These are phyloP conservation scores for Wickerhamiella lipophila DNA, from an alignment of 805 yeast species.

Conservation along the genomic window DNA sequence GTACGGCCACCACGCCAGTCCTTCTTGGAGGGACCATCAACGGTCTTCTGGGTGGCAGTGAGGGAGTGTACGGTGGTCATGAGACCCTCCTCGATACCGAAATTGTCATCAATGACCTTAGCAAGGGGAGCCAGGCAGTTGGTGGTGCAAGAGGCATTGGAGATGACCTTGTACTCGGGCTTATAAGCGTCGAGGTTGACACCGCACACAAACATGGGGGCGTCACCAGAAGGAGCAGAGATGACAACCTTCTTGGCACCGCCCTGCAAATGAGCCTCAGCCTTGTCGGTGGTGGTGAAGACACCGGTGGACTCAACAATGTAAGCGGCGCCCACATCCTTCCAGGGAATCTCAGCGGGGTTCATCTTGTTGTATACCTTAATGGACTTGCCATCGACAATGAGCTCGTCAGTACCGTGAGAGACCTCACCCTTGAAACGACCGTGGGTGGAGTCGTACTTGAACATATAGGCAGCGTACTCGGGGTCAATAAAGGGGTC, in stretches of 20 bases:
- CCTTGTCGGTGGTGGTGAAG: conserved; percentile 71
- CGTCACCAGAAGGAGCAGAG: conserved; percentile 88
- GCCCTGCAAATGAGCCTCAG: conserved; percentile 70
- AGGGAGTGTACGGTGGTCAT: conserved; percentile 95
- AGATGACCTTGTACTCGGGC: conserved; percentile 60
- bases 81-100: conserved; percentile 81
- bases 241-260: conserved; percentile 93
- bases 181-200: conserved; percentile 75
- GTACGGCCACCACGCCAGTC: conserved; percentile 99
- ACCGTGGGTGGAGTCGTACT: conserved; percentile 91
- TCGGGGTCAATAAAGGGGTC: conserved; percentile 85
- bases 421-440: conserved; percentile 63
- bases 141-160: conserved; percentile 93
- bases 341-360: conserved; percentile 86
- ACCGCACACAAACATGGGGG: conserved; percentile 92
- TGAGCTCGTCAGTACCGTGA: conserved; percentile 43
- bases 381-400: conserved; percentile 59
- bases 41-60: conserved; percentile 93
- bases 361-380: conserved; percentile 67
- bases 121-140: conserved; percentile 93
- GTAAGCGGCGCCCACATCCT: conserved; percentile 57
- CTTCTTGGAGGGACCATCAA: conserved; percentile 93
- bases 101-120: conserved; percentile 73
- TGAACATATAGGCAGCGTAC: conserved; percentile 90
- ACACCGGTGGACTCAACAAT: conserved; percentile 90